Conservation (phyloP, 192 early-diverging fungal species). For the Gonapodya sp. region DNA sequence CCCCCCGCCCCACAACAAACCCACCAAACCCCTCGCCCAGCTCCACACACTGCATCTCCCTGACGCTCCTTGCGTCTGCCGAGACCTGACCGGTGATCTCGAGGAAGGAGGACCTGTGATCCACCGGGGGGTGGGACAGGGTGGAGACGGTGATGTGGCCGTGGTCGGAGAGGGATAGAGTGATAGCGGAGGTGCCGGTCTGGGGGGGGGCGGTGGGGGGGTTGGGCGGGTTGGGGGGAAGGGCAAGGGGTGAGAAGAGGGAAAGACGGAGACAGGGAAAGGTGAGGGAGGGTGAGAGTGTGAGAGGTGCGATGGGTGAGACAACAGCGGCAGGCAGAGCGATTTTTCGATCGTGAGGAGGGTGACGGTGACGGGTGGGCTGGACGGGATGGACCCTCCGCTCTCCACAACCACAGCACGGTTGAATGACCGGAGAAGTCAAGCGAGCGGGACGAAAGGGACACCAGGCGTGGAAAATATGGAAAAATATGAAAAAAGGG, state of each 20-base stretch:
- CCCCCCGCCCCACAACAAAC: not conserved
- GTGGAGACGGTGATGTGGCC: not conserved
- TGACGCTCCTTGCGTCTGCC: not conserved
- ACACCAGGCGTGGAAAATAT: too few relatives aligned
- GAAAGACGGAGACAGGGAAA: not conserved
- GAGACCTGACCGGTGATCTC: not conserved
- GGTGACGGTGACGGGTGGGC: too few relatives aligned
- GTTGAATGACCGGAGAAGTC: too few relatives aligned
- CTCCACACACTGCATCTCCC: not conserved
- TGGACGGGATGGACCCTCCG: too few relatives aligned
- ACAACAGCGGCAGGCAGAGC: not conserved
- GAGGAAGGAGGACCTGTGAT: not conserved
- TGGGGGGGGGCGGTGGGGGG: not conserved
- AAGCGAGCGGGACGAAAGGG: too few relatives aligned
- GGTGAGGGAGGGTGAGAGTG: not conserved
- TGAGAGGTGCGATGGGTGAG: not conserved
- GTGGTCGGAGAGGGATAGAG: not conserved
- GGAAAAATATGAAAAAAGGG: too few relatives aligned
- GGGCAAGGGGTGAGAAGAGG: not conserved
- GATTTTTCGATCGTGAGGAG: too few relatives aligned
- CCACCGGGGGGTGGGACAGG: too few relatives aligned
- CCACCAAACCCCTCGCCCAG: not conserved
- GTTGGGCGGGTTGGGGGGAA: not conserved
- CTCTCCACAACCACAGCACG: too few relatives aligned
- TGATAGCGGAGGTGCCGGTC: not conserved